Base-by-base conservation (phyloP, 1,139 yeast genomes). In the Pichia inconspicua region DNA sequence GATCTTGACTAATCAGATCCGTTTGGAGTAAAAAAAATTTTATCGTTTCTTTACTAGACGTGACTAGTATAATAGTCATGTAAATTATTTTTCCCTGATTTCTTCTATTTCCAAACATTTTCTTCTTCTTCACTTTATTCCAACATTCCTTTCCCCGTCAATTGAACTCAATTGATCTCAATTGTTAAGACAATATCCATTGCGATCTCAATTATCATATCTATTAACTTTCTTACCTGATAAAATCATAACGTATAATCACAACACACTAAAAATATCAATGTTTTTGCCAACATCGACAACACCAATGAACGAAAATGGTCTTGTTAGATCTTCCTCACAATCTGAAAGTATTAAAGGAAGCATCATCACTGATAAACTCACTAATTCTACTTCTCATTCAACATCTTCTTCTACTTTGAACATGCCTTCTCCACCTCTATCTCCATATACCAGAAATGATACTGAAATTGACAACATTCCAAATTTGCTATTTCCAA, bases 371-470 rank as follows among this genome's bases (percentile, higher is more conserved):
- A 12, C 25, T 15, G 40, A 38, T 12, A 22, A 15, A 22, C 15
- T 14, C 5, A 7, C 36, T 11, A 30, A 12, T 38, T 6, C 28
- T 3, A 38, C 30, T 10, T 12, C 27, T 4, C 27, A 35, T 9
- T 42, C 48, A n/a, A 37, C 17, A 22, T 48, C 48, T 25, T 28
- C 46, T n/a, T 30, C 38, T 11, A 36, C 30, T 3, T 41, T 40
- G 14, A 49, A 52, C 35, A 76, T 79, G 50, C 78, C 82, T 48
- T 80, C 86, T 2, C 87, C 87, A 12, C 87, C 87, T 40, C 66
- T 80, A 53, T 80, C 85, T 2, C 87, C 87, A 44, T 77, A 74
- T 59, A 79, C 73, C 45, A 57, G 66, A 43, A 48, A 55, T 43
- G 46, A 51, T 19, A 61, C 55, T 37, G 55, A 53, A 39, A 59